phyloP scores from a whole-genome alignment of 352 stramenopile genomes.

The Phytophthora aleatoria region DNA sequence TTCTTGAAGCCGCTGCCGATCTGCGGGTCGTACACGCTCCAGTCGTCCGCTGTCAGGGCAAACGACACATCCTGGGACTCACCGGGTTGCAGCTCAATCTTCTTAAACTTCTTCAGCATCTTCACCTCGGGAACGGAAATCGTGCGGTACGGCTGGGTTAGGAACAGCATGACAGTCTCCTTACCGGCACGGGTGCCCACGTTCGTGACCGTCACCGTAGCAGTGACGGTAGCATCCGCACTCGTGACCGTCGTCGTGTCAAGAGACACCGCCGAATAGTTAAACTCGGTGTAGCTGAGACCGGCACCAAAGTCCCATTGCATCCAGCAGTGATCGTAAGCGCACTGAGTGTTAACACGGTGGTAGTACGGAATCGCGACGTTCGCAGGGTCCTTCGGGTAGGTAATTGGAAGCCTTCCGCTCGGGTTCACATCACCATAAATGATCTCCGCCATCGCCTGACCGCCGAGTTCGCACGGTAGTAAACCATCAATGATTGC shows the following conservation, averaged over 20 bases:
- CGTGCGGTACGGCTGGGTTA: constrained; percentile 60
- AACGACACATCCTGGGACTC: constrained; percentile 42
- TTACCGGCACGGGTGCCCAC: constrained; percentile 56
- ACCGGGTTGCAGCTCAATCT: constrained; percentile 60
- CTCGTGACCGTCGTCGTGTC: constrained; percentile 44
- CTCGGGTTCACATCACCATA: constrained; percentile 82
- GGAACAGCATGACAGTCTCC: constrained; percentile 78
- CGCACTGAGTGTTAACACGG: constrained; percentile 50
- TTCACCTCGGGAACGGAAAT: constrained; percentile 79
- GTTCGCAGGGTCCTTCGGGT: constrained; percentile 64
- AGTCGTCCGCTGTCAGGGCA: constrained; percentile 47
- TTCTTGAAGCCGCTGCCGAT: constrained; percentile 59
- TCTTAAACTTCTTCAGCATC: constrained; percentile 79
- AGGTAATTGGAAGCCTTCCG: constrained; percentile 82
- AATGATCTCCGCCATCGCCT: constrained; percentile 85
- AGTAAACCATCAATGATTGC: constrained; percentile 79
- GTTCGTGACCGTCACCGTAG: constrained; percentile 71
- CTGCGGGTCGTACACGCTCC: constrained; percentile 64
- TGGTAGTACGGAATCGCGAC: constrained; percentile 77
- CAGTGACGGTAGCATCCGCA: constrained; percentile 19
- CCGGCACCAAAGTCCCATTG: constrained; percentile 48
- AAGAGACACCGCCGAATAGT: constrained; percentile 50
- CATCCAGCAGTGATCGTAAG: constrained; percentile 37
- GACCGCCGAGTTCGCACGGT: constrained; percentile 70
- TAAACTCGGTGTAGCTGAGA: constrained; percentile 71